phyloP scores from a whole-genome alignment of 352 stramenopile genomes.

The Globisporangium mamillatum region DNA sequence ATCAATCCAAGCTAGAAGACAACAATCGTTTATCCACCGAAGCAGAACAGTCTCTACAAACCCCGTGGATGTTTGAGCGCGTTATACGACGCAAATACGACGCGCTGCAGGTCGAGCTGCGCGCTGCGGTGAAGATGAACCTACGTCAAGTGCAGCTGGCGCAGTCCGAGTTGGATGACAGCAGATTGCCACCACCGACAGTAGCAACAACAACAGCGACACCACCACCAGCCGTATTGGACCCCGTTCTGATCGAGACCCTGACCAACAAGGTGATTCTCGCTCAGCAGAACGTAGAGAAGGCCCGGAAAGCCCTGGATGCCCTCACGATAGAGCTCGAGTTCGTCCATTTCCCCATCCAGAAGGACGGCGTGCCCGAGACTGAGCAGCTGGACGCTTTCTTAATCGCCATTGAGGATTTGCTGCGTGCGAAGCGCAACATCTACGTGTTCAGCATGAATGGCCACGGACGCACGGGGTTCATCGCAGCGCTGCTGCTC shows the following conservation, averaged over 20 bases:
- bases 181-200: background rate
- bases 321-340: constrained; percentile 40
- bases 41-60: constrained; percentile 6
- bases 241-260: constrained; percentile 24
- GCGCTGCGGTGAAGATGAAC: constrained; percentile 31
- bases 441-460: constrained; percentile 77
- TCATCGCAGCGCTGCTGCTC: constrained; percentile 66
- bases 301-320: constrained; percentile 31
- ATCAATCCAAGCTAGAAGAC: background rate
- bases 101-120: constrained; percentile 35
- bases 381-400: constrained; percentile 26
- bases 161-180: constrained; percentile 26
- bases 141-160: constrained; percentile 45
- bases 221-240: background rate
- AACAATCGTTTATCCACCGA: background rate
- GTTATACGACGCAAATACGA: constrained; percentile 50
- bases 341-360: constrained; percentile 59
- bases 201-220: background rate
- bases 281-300: constrained; percentile 40
- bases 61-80: constrained; percentile 46
- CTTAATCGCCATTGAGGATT: constrained; percentile 38
- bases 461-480: constrained; percentile 64
- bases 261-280: constrained; percentile 47
- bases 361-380: constrained; percentile 30
- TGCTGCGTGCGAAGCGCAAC: constrained; percentile 46